Base-by-base conservation (phyloP, 129 eudicot genomes). In the Flaveria linearis region DNA sequence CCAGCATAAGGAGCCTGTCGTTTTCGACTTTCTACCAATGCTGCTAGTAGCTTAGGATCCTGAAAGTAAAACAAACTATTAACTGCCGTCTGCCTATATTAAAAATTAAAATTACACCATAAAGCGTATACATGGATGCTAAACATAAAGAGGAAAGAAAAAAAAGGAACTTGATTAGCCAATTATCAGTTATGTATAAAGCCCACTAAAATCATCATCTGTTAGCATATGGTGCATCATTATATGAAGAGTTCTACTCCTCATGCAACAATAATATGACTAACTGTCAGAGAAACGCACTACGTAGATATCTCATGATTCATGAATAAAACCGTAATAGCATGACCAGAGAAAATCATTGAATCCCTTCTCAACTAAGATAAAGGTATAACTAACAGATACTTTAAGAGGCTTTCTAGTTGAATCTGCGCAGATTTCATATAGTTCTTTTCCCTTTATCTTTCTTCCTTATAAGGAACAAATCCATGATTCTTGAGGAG, bases 1-100 rank as follows among this genome's bases (percentile, higher is more conserved):
- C 98, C 98, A 79, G 98, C 95, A 75, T 85, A 94, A 42, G 96
- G 97, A 75, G 97, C 96, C 63, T 88, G 97, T 60, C 98, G 82
- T 84, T 87, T 94, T 55, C 88, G 87, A 80, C 89, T 87, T 76
- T 94, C 98, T 52, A 81, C 88, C 72, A 94, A 73, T 42, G 97
- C 98, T 53, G 91, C 98, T 80, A 94, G 80, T 83, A 94, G 68
- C 78, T 91, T 94, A 57, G 96, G 96, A 84, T 94, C 98, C 98
- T 93, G 85, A 58, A 72, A 43, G 47, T 41, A 53, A 20, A 76
- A 30, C 49, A 4, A 33, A 68, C 73, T 50, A 23, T 36, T 65
- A 51, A 26, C 55, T 41, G 68, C 5, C 36, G 36, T 30, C 36
- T 30, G 4, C 68, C 13, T 80, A 70, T 11, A 9, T 1, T 41